These are phyloP conservation scores for Geranomyces michiganensis DNA, from an alignment of 192 early-diverging fungal species.

Conservation along the genomic window DNA sequence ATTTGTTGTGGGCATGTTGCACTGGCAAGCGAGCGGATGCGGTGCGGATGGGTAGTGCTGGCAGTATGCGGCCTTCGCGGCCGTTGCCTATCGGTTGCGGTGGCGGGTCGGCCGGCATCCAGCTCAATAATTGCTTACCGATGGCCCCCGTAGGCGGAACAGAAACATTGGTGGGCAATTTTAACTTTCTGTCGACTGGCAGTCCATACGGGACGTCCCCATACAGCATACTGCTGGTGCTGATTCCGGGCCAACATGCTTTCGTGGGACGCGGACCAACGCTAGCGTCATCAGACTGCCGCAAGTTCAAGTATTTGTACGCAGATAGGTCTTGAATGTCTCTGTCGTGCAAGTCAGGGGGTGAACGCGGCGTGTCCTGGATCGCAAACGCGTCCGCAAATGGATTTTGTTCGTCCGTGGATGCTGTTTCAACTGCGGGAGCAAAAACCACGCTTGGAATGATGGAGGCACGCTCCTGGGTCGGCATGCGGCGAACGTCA, in stretches of 20 bases:
- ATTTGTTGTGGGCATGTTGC: neutral
- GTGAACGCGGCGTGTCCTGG: neutral
- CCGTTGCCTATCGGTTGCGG: too few relatives aligned
- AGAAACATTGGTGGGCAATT: too few relatives aligned
- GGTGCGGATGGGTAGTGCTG: neutral
- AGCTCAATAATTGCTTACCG: too few relatives aligned
- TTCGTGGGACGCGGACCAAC: neutral
- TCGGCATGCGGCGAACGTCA: neutral
- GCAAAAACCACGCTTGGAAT: neutral
- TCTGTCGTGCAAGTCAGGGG: neutral
- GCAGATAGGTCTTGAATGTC: too few relatives aligned
- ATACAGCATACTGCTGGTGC: neutral
- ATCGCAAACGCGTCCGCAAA: constrained; percentile 6
- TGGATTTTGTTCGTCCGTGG: neutral
- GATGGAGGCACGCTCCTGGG: neutral
- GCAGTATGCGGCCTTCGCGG: neutral
- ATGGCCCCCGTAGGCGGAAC: too few relatives aligned
- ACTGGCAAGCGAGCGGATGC: neutral
- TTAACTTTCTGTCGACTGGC: too few relatives aligned
- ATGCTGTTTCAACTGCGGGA: neutral
- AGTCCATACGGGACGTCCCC: too few relatives aligned
- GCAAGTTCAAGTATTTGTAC: neutral
- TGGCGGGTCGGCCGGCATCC: too few relatives aligned
- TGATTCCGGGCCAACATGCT: neutral
- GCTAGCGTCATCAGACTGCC: neutral